Evolutionary conservation across 2,329 filamentous ascomycete genomes (phyloP), one percentile per base, ranked within the genome.

Genomic region (Fusarium transvaalense): DNA sequence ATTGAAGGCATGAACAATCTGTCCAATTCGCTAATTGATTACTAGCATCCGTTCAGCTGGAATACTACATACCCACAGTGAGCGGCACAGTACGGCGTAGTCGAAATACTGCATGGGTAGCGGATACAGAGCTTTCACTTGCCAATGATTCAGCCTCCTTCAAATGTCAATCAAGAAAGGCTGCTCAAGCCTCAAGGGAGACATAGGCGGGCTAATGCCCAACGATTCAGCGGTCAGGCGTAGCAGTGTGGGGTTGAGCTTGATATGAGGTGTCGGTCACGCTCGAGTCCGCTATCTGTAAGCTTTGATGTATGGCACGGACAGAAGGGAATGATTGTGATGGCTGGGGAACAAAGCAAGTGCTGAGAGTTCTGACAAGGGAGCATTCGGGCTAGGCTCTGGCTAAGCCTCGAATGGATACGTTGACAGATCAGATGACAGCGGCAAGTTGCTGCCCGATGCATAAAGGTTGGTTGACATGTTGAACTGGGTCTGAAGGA

Each of bases 41-140:
- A 72, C 69, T 62, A 60, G 47, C 69, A 59, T 63, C 62, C 58
- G 56, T 61, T 54, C 64, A 71, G 60, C 71, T 71, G 71, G 71
- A 61, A 71, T 64, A 64, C 34, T 29, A 46, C 42, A 37, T 47
- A 55, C 61, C 69, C 61, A 64, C 53, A 64, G 27, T 43, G 35
- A 45, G 60, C 59, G 61, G 59, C 60, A 64, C 61, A 43, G 55
- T 50, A 50, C 46, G 56, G 52, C 56, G 57, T 32, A 51, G 55
- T 66, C 56, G 59, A 60, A 38, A 37, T 14, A 53, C 19, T 60
- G 42, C 61, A 60, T 60, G 61, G 41, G 17, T 62, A 50, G 47
- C 56, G 43, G 47, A 41, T 31, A 46, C 46, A 19, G 46, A 47
- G 42, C 64, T 61, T 64, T 64, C 59, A 57, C 43, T 56, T 45